Conservation (phyloP, 257 asterid genomes). For the Schizonepeta tenuifolia region DNA sequence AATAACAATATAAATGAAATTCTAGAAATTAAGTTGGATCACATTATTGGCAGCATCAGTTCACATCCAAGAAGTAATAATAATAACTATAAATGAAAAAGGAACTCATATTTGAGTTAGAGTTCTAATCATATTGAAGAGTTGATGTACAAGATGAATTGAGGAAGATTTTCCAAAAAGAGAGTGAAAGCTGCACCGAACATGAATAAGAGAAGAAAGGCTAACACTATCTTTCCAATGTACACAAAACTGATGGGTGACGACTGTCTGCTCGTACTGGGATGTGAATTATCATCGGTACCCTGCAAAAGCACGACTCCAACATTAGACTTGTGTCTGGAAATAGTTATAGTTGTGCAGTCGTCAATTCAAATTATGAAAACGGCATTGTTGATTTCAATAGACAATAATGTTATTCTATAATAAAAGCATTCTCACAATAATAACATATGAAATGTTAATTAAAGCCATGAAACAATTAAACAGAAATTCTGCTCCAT, state of each 20-base stretch:
- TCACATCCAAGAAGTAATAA: neutral
- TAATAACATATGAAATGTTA: neutral
- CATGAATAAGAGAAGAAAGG: slow-evolving; percentile 62
- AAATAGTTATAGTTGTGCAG: neutral
- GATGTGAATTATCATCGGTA: slow-evolving; percentile 30
- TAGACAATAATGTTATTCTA: neutral
- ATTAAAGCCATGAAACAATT: neutral
- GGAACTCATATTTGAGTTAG: neutral
- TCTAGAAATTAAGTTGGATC: no score
- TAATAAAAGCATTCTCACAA: neutral
- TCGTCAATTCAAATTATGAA: neutral
- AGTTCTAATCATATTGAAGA: slow-evolving; percentile 30
- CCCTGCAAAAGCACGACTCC: slow-evolving; percentile 45
- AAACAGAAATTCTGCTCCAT: neutral
- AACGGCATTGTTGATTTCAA: neutral
- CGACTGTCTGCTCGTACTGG: slow-evolving; percentile 23
- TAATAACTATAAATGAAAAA: neutral
- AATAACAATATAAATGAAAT: no score
- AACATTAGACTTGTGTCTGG: slow-evolving; percentile 24
- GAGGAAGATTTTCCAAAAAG: slow-evolving; percentile 82
- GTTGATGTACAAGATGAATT: slow-evolving; percentile 51
- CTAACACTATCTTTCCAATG: slow-evolving; percentile 68
- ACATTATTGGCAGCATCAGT: neutral
- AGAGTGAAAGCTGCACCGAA: slow-evolving; percentile 72
- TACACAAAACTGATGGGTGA: slow-evolving; percentile 46